Evolutionary conservation across 2,329 filamentous ascomycete species (phyloP).

Genomic region (Colletotrichum tofieldiae): DNA sequence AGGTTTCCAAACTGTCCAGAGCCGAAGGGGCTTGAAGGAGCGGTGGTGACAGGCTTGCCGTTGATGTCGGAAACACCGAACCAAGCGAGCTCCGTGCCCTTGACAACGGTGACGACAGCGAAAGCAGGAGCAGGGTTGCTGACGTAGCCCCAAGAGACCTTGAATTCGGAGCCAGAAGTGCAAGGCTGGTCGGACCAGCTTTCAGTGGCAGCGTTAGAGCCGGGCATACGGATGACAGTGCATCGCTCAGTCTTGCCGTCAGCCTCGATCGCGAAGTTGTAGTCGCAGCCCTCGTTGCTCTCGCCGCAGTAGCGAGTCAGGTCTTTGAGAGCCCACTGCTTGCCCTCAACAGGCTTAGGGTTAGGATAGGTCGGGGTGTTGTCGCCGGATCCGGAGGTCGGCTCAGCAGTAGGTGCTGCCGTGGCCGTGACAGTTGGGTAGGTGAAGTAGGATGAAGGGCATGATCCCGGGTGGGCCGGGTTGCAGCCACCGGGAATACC

Average conservation of each 20-base stretch:
- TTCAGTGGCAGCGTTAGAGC: slow-evolving; percentile 22
- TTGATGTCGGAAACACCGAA: slow-evolving; percentile 34
- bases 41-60: slow-evolving; percentile 29
- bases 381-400: slow-evolving; percentile 1
- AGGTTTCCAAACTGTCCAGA: slow-evolving; percentile 35
- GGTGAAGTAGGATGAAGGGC: slow-evolving; percentile 24
- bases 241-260: slow-evolving; percentile 27
- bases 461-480: slow-evolving; percentile 35
- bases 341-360: slow-evolving; percentile 23
- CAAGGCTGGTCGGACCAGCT: slow-evolving; percentile 37
- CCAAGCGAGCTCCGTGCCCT: slow-evolving; percentile 23
- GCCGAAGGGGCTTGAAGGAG: slow-evolving; percentile 35
- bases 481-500: slow-evolving; percentile 41
- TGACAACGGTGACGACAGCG: slow-evolving; percentile 20
- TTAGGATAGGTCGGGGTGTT: slow-evolving; percentile 8
- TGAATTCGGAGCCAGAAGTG: slow-evolving; percentile 27
- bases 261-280: slow-evolving; percentile 37
- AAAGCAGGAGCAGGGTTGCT: slow-evolving; percentile 8
- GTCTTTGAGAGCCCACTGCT: slow-evolving; percentile 35
- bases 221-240: slow-evolving; percentile 29
- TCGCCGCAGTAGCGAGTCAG: slow-evolving; percentile 30
- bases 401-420: slow-evolving; percentile 1
- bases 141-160: slow-evolving; percentile 31
- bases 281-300: slow-evolving; percentile 30
- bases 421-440: slow-evolving; percentile 21